Conservation (phyloP, 2,329 filamentous ascomycete genomes). For the Penicillium hesseltinei region DNA sequence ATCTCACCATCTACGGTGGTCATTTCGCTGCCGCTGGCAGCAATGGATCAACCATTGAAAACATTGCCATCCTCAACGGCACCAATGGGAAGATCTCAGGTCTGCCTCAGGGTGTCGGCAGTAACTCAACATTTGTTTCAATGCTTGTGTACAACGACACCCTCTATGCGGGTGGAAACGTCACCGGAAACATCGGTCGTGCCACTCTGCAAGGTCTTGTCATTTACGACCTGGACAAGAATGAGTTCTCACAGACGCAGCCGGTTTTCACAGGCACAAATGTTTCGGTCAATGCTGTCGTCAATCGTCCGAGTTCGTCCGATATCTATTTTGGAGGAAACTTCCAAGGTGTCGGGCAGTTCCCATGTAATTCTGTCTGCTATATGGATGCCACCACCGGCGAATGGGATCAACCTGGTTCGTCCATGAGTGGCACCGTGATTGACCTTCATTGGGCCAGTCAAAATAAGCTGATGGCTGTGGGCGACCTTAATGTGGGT, state of each 20-base stretch:
- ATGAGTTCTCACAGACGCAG: slow-evolving; percentile 63
- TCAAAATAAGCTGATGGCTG: slow-evolving; percentile 69
- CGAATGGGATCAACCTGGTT: slow-evolving; percentile 79
- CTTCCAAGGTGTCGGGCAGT: slow-evolving; percentile 77
- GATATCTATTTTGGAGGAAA: slow-evolving; percentile 84
- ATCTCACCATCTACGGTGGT: slow-evolving; percentile 84
- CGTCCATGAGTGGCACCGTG: slow-evolving; percentile 67
- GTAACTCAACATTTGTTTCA: slow-evolving; percentile 71
- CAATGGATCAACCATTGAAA: slow-evolving; percentile 71
- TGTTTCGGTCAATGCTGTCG: slow-evolving; percentile 73
- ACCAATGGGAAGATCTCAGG: slow-evolving; percentile 69
- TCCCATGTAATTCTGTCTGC: slow-evolving; percentile 81
- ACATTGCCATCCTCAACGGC: slow-evolving; percentile 78
- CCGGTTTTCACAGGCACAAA: slow-evolving; percentile 70
- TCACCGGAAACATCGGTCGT: slow-evolving; percentile 67
- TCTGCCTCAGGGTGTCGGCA: slow-evolving; percentile 60
- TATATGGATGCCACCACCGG: slow-evolving; percentile 67
- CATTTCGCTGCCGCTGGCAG: slow-evolving; percentile 72
- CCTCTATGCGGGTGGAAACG: slow-evolving; percentile 77
- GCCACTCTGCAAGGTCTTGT: slow-evolving; percentile 69
- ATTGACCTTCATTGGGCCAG: slow-evolving; percentile 73
- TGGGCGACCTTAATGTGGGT: slow-evolving; percentile 71
- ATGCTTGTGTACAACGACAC: slow-evolving; percentile 65
- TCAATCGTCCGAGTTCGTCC: slow-evolving; percentile 64
- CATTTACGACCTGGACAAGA: slow-evolving; percentile 70